These are phyloP conservation scores for Cordyceps fumosorosea DNA, from an alignment of 2,329 filamentous ascomycete genomes.

Conservation along the genomic window DNA sequence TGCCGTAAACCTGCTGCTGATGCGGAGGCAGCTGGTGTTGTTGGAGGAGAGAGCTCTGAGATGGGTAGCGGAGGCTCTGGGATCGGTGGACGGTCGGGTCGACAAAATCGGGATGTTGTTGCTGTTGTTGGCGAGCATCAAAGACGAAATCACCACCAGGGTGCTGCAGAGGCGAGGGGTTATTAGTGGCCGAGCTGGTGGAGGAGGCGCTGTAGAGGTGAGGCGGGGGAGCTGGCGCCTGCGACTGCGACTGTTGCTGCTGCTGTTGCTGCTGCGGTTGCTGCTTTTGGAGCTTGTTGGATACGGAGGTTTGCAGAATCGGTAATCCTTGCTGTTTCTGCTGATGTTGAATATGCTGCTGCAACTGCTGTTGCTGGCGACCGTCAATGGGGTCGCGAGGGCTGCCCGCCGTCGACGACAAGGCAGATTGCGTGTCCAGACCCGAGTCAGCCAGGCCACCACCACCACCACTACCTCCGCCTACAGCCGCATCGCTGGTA, in stretches of 20 bases:
- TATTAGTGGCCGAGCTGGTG: constrained; percentile 19
- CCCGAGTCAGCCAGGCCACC: not conserved
- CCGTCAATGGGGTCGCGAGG: constrained; percentile 12
- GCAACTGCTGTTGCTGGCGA: constrained; percentile 16
- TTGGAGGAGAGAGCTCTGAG: constrained; percentile 24
- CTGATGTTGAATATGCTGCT: constrained; percentile 22
- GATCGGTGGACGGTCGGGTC: constrained; percentile 41
- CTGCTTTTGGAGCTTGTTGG: constrained; percentile 22
- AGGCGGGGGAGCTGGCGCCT: constrained; percentile 23
- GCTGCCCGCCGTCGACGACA: constrained; percentile 1
- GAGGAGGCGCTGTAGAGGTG: constrained; percentile 26
- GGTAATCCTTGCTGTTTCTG: constrained; percentile 21
- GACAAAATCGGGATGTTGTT: constrained; percentile 33
- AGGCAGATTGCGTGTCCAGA: constrained; percentile 15
- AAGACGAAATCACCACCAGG: constrained; percentile 21
- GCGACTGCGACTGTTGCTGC: constrained; percentile 19
- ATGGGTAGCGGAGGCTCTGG: constrained; percentile 44
- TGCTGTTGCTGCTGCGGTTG: constrained; percentile 20
- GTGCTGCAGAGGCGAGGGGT: constrained; percentile 17
- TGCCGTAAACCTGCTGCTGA: constrained; percentile 26
- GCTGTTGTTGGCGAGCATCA: constrained; percentile 30
- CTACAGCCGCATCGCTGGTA: constrained; percentile 5
- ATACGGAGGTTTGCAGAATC: not conserved
- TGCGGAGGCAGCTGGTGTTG: constrained; percentile 24
- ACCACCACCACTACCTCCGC: not conserved